Evolutionary conservation across 73 alveolate genomes (phyloP).

Genomic region (Paramecium sonneborni): DNA sequence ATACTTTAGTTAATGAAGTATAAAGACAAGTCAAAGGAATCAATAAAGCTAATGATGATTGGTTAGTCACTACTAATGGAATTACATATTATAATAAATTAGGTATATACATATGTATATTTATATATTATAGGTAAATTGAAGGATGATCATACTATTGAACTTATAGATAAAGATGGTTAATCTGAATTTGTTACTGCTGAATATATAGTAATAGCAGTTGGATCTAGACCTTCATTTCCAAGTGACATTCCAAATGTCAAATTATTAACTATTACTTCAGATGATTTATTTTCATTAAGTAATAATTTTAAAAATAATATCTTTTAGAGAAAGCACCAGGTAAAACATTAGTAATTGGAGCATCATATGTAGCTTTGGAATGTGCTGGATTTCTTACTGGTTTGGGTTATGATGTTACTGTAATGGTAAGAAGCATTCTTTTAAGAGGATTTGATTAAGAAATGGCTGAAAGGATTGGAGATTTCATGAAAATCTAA

Average conservation of each 20-base stretch:
- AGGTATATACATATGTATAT: constrained; percentile 18
- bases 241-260: constrained; percentile 44
- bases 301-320: neutral
- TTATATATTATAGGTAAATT: constrained; percentile 18
- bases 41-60: constrained; percentile 48
- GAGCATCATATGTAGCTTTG: constrained; percentile 95
- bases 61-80: constrained; percentile 50
- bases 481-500: constrained; percentile 82
- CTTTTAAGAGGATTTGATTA: constrained; percentile 98
- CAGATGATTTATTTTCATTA: constrained; percentile 95
- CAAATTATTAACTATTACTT: constrained; percentile 18
- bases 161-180: constrained; percentile 4
- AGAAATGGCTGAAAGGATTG: constrained; percentile 95
- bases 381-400: constrained; percentile 99
- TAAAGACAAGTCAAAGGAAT: constrained; percentile 60
- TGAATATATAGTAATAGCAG: constrained; percentile 20
- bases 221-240: constrained; percentile 62
- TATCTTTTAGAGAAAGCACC: constrained; percentile 82
- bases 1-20: constrained; percentile 16
- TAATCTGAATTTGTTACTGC: constrained; percentile 45
- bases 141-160: constrained; percentile 44
- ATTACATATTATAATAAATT: constrained; percentile 43
- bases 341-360: constrained; percentile 94
- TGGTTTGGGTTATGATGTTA: constrained; percentile 93
- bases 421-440: constrained; percentile 97